Conservation (phyloP, 805 yeast species). For the Blastobotrys chiropterorum region DNA sequence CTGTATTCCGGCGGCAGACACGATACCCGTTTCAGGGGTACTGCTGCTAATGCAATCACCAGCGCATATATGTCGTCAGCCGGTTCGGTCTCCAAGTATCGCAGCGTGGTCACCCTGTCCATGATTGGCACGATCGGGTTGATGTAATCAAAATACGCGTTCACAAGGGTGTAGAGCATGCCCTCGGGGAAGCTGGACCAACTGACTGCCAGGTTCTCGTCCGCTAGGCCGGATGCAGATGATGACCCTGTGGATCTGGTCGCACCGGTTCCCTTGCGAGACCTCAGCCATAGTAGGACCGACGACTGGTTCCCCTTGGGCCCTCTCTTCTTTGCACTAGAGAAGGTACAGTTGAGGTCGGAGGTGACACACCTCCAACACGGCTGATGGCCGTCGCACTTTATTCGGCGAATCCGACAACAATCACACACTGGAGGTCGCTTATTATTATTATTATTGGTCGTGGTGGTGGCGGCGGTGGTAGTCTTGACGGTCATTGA, state of each 20-base stretch:
- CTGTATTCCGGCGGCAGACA: neutral
- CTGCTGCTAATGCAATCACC: conserved; percentile 5
- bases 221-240: neutral
- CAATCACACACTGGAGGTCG: conserved; percentile 6
- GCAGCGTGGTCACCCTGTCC: neutral
- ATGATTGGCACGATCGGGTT: conserved; percentile 11
- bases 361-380: conserved; percentile 10
- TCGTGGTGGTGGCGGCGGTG: too few species aligned
- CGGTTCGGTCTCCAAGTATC: conserved; percentile 3
- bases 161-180: neutral
- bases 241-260: neutral
- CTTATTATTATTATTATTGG: too few species aligned
- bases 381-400: conserved; percentile 8
- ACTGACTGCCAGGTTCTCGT: neutral
- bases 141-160: conserved; percentile 8
- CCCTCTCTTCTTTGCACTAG: conserved; percentile 5
- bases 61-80: conserved; percentile 7
- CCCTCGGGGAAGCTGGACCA: conserved; percentile 5
- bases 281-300: conserved; percentile 4
- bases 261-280: neutral
- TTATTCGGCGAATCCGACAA: conserved; percentile 7
- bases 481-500: too few species aligned
- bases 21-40: conserved; percentile 5
- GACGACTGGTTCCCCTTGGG: conserved; percentile 7
- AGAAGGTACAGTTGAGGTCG: conserved; percentile 6